These are phyloP conservation scores for Lodderomyces margitis DNA, from an alignment of 1,139 yeast species.

Conservation along the genomic window DNA sequence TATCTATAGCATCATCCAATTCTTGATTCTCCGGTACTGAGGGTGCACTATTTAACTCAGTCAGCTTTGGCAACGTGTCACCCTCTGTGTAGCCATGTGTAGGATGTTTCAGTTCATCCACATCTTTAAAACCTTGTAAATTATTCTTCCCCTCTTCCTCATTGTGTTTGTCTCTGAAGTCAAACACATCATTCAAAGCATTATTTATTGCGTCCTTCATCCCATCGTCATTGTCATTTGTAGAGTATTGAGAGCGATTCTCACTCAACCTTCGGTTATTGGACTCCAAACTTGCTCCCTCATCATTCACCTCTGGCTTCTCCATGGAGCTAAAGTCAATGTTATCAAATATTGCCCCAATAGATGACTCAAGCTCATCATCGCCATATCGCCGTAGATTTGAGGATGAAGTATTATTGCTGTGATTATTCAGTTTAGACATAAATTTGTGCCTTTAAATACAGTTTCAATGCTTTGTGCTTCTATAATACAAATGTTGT, in stretches of 20 bases:
- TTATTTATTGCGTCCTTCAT: background rate
- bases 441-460: background rate
- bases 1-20: conserved; percentile 8
- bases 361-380: conserved; percentile 1
- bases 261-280: background rate
- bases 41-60: too few species aligned
- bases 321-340: background rate
- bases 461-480: too few species aligned
- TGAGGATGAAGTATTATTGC: background rate
- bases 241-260: too few species aligned
- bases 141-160: background rate
- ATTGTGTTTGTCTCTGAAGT: background rate
- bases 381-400: background rate
- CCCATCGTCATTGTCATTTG: background rate
- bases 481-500: too few species aligned
- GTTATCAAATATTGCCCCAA: background rate
- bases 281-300: background rate
- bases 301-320: background rate
- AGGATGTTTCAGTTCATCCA: background rate
- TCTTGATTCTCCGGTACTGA: conserved; percentile 6
- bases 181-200: background rate
- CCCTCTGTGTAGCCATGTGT: background rate
- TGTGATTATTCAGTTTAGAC: background rate
- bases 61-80: too few species aligned
- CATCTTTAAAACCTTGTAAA: background rate